Evolutionary conservation across 2,329 filamentous ascomycete species (phyloP).

Genomic region (Exophiala aquamarina): DNA sequence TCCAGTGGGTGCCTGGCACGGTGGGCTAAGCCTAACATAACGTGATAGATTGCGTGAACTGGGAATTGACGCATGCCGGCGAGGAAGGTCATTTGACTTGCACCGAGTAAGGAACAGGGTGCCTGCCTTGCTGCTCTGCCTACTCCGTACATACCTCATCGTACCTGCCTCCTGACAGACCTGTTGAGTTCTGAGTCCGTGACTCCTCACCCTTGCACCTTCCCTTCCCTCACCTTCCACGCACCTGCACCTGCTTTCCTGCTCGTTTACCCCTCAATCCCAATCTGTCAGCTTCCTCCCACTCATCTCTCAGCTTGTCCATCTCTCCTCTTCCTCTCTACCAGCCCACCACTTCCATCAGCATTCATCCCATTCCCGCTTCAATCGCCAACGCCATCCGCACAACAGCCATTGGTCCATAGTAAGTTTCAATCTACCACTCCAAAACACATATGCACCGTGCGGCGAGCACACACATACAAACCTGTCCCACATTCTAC

Average conservation of each 20-base stretch:
- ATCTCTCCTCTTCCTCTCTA: too few relatives aligned
- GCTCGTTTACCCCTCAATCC: conserved; percentile 24
- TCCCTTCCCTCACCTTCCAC: too few relatives aligned
- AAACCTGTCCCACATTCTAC: neutral
- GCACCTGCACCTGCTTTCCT: too few relatives aligned
- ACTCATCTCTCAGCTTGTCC: conserved; percentile 4
- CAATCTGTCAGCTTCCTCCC: conserved; percentile 1
- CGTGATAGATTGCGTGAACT: conserved; percentile 6
- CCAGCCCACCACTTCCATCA: conserved; percentile 1
- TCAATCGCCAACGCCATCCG: neutral
- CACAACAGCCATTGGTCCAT: conserved; percentile 12
- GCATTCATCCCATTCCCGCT: conserved; percentile 6
- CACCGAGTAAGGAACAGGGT: neutral
- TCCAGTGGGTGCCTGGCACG: too few relatives aligned
- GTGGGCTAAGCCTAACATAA: too few relatives aligned
- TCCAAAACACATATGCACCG: too few relatives aligned
- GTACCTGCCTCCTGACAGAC: too few relatives aligned
- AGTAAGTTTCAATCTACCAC: conserved; percentile 8
- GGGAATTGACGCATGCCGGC: neutral
- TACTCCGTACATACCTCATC: too few relatives aligned
- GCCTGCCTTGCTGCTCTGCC: too few relatives aligned
- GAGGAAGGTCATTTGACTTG: conserved; percentile 20
- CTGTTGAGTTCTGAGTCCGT: too few relatives aligned
- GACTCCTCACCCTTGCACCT: too few relatives aligned
- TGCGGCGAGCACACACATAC: too few relatives aligned